Evolutionary conservation across 2,329 filamentous ascomycete genomes (phyloP), one percentile per base, ranked within the genome.

Genomic region (Talaromyces sp.): DNA sequence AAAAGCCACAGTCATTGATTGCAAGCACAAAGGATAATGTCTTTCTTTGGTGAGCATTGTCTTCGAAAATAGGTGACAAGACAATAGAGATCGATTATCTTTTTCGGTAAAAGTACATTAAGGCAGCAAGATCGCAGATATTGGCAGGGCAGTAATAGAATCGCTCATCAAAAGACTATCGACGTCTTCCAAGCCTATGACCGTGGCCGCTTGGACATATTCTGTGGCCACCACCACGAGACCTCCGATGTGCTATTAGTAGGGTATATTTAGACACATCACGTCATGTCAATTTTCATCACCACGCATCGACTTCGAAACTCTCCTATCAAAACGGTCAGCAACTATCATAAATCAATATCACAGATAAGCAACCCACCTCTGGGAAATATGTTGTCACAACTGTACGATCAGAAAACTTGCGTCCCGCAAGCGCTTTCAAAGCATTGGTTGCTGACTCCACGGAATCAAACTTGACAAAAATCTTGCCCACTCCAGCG

Each of bases 301-400:
- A 96, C 92, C 93, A 97, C 58, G 92, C 92, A 72, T 87, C 87
- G 65, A 96, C 91, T 73, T 98, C 94, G 72, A 97, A 98, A 76
- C 96, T 97, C 80, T 98, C 94, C 88, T 93, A 68, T 38, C 56
- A 67, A 31, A 34, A 53, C 13, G 13, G 51, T 61, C 43, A 51
- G 15, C 65, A 67, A 10, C 7, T 66, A 69, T 65, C 72, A 83
- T 73, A 82, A 77, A 68, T 58, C 34, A 38, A 29, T 4, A 58
- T 15, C 59, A 5, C 27, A 45, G 2, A 47, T 2, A 49, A n/a
- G 54, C 38, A 49, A 68, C 82, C 78, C 82, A 92, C 91, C 86
- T 98, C 96, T 25, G 93, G 91, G 78, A 97, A 99, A 80, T 95
- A 97, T 3, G 95, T 98, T 2, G 92, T 93, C 13, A 99, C 93